Percentiles rank a stretch among this genome's conserved stretches.
Conservation (phyloP, 352 stramenopile species). For the Blastocystis sp. region DNA sequence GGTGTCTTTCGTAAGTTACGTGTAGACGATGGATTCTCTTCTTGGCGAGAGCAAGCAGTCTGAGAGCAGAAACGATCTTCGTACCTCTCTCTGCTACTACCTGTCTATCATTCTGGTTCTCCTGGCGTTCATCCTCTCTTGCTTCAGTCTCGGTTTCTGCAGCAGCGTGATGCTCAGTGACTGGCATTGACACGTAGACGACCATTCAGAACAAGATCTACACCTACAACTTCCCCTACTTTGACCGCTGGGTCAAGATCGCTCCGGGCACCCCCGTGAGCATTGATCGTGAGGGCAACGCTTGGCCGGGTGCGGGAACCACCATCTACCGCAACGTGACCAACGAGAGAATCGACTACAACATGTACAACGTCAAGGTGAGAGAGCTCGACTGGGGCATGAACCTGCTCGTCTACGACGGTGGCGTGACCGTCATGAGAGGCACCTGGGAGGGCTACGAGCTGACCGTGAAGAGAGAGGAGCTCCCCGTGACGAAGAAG, state of each 20-base stretch:
- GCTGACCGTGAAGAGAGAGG: not conserved
- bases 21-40: conserved; percentile 36
- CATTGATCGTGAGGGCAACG: conserved; percentile 39
- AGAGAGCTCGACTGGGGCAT: conserved; percentile 11
- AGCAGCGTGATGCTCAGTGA: not conserved
- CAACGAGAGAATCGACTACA: not conserved
- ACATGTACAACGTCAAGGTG: conserved; percentile 50
- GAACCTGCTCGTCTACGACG: conserved; percentile 27
- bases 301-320: conserved; percentile 25
- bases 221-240: conserved; percentile 49
- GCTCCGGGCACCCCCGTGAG: conserved; percentile 6
- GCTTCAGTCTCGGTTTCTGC: conserved; percentile 35
- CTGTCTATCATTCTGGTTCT: conserved; percentile 33
- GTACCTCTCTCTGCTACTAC: conserved; percentile 43
- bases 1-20: not conserved
- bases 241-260: not conserved
- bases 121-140: conserved; percentile 6
- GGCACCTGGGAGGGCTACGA: not conserved
- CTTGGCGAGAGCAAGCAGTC: not conserved
- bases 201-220: conserved; percentile 57
- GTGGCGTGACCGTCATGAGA: conserved; percentile 4
- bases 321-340: conserved; percentile 63
- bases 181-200: not conserved
- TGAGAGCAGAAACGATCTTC: conserved; percentile 22
- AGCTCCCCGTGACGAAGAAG: not conserved